Evolutionary conservation across 2,329 filamentous ascomycete species (phyloP).

Genomic region (Diaporthe longicolla): DNA sequence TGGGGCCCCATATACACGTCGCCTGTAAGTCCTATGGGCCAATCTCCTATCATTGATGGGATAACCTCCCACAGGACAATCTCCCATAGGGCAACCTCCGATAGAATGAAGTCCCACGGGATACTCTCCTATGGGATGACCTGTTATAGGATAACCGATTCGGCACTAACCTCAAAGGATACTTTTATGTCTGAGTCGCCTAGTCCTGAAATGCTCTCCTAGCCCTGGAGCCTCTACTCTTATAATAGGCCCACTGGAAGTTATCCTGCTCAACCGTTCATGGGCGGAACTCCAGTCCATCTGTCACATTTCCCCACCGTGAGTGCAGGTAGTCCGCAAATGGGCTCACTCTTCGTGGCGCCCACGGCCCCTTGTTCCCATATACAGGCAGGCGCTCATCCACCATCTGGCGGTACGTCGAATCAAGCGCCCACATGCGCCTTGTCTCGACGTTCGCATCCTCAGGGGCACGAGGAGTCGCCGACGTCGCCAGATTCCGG

Average conservation of each 20-base stretch:
- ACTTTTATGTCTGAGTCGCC: too few species aligned
- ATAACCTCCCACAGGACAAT: too few species aligned
- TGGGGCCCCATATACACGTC: too few species aligned
- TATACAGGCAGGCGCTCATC: neutral
- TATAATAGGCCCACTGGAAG: neutral
- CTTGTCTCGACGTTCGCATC: neutral
- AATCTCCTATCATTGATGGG: too few species aligned
- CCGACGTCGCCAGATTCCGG: neutral
- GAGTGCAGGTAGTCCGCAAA: constrained; percentile 4
- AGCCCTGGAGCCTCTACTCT: too few species aligned
- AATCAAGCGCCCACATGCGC: neutral
- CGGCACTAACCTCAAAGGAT: too few species aligned
- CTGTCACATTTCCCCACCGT: constrained; percentile 2
- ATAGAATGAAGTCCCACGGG: too few species aligned
- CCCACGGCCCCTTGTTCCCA: constrained; percentile 1
- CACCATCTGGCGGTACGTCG: constrained; percentile 9
- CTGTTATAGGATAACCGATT: too few species aligned
- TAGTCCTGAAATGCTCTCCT: neutral
- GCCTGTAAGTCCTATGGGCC: too few species aligned
- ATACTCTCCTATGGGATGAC: too few species aligned
- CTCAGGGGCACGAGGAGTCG: neutral
- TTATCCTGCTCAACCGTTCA: neutral
- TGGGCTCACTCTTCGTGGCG: neutral
- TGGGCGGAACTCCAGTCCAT: neutral
- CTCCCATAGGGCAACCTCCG: too few species aligned